Evolutionary conservation across 2,329 filamentous ascomycete genomes (phyloP), one percentile per base, ranked within the genome.

Genomic region (Aspergillus flavus): DNA sequence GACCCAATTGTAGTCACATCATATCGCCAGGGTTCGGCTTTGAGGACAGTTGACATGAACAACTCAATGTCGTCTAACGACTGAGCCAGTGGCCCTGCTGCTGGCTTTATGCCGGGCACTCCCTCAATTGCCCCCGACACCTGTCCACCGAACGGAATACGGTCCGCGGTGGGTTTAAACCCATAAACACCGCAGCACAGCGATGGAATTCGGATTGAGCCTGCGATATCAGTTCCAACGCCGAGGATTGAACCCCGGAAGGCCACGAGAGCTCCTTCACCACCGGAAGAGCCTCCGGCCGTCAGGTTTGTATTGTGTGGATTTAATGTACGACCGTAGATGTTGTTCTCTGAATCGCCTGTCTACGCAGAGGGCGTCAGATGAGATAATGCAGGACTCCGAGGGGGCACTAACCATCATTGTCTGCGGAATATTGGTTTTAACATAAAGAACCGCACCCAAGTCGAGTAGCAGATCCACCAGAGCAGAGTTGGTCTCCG

Each of bases 11-110:
- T 79, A 0, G 75, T 74, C 0, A 75, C 70, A 43, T 87, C 85
- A 30, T 81, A 78, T 3, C 68, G 67, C 82, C 82, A 85, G 0
- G 83, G 80, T 0, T 79, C 67, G 1, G 75, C 73, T 2, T 72
- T 65, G 0, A 83, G 63, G 0, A 85, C 73, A 0, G 76, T 73
- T 4, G 76, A 76, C 72, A 86, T 75, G 32, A 75, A 68, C 0
- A 75, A 59, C 34, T 68, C 62, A 16, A 74, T 26, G 48, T 75
- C 72, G 1, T 56, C 43, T 1, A 69, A 21, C 14, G 41, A 62
- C 11, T 65, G 63, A 2, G 58, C 55, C 3, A 68, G 60, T 12
- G 66, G 66, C 5, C 66, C 66, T 1, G 66, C 65, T 1, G 65
- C 59, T 36, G 65, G 63, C 4, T 53, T 58, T 7, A 67, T 19